phyloP scores from a whole-genome alignment of 768 basidiomycete species.

The Suillus americanus region DNA sequence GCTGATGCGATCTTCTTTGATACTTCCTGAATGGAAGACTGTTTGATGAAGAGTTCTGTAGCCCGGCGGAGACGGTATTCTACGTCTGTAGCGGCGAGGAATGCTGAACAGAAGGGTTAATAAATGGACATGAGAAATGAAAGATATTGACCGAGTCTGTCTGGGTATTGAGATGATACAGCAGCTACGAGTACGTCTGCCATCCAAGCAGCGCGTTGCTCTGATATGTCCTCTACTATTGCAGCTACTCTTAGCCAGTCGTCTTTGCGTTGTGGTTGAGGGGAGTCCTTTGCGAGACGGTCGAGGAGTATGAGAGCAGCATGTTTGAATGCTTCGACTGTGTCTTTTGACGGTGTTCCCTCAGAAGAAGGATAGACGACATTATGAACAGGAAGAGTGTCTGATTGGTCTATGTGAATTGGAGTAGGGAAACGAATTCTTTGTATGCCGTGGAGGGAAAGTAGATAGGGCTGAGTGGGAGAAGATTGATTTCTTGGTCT shows the following conservation, averaged over 20 bases:
- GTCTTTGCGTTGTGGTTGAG: constrained; percentile 53
- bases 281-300: constrained; percentile 47
- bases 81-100: constrained; percentile 58
- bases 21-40: constrained; percentile 76
- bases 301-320: constrained; percentile 68
- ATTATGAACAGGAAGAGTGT: constrained; percentile 38
- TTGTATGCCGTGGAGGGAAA: constrained; percentile 71
- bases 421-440: constrained; percentile 57
- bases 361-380: constrained; percentile 47
- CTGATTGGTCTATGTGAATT: constrained; percentile 28
- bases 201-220: constrained; percentile 67
- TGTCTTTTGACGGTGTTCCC: constrained; percentile 48
- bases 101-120: constrained; percentile 37
- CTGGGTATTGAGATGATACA: constrained; percentile 58
- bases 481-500: constrained; percentile 48
- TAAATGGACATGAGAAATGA: background rate
- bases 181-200: constrained; percentile 71
- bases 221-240: constrained; percentile 73
- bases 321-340: constrained; percentile 66
- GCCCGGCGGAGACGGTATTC: constrained; percentile 66
- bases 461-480: constrained; percentile 56
- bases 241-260: constrained; percentile 66
- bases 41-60: constrained; percentile 71
- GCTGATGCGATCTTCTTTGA: constrained; percentile 78
- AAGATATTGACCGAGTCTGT: constrained; percentile 62